Conservation (phyloP, 163 green algal genomes). For the Smithsoniella earleae region DNA sequence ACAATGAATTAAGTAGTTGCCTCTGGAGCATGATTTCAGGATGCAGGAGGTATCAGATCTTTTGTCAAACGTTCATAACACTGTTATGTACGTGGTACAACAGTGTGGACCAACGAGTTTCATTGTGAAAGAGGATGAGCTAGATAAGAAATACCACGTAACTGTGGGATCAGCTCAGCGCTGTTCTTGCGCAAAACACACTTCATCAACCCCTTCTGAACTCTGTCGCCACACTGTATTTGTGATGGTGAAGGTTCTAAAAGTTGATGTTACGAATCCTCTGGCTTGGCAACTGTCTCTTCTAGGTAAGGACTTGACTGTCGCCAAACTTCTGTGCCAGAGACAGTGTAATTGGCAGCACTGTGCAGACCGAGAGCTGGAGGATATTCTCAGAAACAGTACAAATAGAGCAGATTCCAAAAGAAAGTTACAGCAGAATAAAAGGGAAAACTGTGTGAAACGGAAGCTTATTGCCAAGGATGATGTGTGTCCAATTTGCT, state of each 20-base stretch:
- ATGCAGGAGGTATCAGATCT: conserved; percentile 38
- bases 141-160: conserved; percentile 45
- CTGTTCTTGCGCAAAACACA: conserved; percentile 41
- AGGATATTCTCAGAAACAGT: conserved; percentile 45
- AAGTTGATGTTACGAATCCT: conserved; percentile 47
- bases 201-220: conserved; percentile 31
- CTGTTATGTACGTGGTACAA: conserved; percentile 45
- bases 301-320: conserved; percentile 34
- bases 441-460: not conserved
- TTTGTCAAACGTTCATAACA: conserved; percentile 32
- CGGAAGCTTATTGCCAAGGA: conserved; percentile 35
- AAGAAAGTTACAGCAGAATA: conserved; percentile 17
- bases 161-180: conserved; percentile 40
- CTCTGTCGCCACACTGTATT: conserved; percentile 54
- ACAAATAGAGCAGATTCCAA: not conserved
- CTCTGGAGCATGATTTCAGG: not conserved
- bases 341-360: not conserved
- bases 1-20: not conserved
- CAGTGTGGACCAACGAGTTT: conserved; percentile 51
- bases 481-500: conserved; percentile 58
- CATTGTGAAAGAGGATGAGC: conserved; percentile 42
- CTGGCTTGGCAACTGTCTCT: conserved; percentile 59
- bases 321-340: not conserved
- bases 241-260: conserved; percentile 56
- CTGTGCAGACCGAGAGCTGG: conserved; percentile 49